Percentiles rank a stretch among this genome's conserved stretches.
Conservation (phyloP, 1,139 yeast genomes). For the Suhomyces chickasaworum region DNA sequence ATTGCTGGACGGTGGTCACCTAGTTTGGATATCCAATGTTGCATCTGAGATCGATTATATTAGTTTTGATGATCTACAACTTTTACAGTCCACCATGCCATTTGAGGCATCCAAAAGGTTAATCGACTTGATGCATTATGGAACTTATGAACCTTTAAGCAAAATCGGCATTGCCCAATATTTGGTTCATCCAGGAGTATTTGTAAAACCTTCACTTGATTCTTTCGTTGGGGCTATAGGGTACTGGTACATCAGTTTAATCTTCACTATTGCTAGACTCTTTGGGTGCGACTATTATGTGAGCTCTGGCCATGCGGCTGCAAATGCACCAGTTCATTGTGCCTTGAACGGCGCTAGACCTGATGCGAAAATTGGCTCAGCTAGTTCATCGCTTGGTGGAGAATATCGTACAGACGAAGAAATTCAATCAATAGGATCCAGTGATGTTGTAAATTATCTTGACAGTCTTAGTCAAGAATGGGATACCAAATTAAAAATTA, state of each 20-base stretch:
- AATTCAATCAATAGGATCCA: slow-evolving; percentile 8
- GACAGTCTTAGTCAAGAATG: slow-evolving; percentile 9
- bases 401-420: slow-evolving; percentile 32
- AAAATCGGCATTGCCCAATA: slow-evolving; percentile 64
- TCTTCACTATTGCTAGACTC: slow-evolving; percentile 79
- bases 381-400: slow-evolving; percentile 60
- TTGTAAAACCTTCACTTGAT: slow-evolving; percentile 79
- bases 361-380: slow-evolving; percentile 72
- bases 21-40: slow-evolving; percentile 84
- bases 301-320: slow-evolving; percentile 84
- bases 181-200: slow-evolving; percentile 92
- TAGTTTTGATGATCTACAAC: slow-evolving; percentile 73
- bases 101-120: slow-evolving; percentile 93
- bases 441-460: slow-evolving; percentile 10
- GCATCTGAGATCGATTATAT: slow-evolving; percentile 75
- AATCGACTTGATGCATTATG: slow-evolving; percentile 79
- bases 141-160: slow-evolving; percentile 56
- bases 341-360: slow-evolving; percentile 47
- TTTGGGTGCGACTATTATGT: slow-evolving; percentile 88
- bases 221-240: slow-evolving; percentile 74
- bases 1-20: slow-evolving; percentile 57
- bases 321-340: slow-evolving; percentile 68
- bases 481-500: slow-evolving; percentile 6
- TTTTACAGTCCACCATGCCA: slow-evolving; percentile 62
- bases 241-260: slow-evolving; percentile 76